Evolutionary conservation across 441 rosid species (phyloP).

Genomic region (Croton laevigatus): DNA sequence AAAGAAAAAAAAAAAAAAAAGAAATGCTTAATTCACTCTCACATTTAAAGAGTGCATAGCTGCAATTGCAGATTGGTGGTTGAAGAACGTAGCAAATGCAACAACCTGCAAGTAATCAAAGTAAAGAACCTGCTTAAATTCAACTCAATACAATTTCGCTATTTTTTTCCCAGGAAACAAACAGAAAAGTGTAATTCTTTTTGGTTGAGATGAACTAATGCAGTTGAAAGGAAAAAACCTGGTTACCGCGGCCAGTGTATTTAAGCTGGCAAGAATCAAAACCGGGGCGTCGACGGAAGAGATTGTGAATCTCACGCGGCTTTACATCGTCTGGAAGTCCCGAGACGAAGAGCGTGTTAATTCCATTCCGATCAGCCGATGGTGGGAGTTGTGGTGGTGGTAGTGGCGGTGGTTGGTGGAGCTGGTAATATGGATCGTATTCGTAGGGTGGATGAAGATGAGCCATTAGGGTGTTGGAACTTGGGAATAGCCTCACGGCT

Average conservation of each 20-base stretch:
- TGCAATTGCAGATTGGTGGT: constrained; percentile 66
- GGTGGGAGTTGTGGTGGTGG: constrained; percentile 15
- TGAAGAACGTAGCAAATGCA: constrained; percentile 81
- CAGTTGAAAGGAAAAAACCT: constrained; percentile 34
- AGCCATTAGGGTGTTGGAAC: background rate
- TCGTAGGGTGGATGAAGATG: constrained; percentile 42
- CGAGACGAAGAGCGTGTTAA: constrained; percentile 73
- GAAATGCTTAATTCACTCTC: constrained; percentile 32
- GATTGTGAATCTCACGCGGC: constrained; percentile 89
- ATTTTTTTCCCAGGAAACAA: constrained; percentile 12
- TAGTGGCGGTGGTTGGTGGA: constrained; percentile 20
- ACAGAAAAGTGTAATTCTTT: background rate
- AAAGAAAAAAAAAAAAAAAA: background rate
- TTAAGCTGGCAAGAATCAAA: constrained; percentile 81
- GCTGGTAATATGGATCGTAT: constrained; percentile 55
- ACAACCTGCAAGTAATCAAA: constrained; percentile 53
- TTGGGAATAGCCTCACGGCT: background rate
- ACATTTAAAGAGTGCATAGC: constrained; percentile 71
- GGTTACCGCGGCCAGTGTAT: constrained; percentile 87
- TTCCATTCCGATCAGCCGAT: constrained; percentile 32
- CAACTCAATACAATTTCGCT: background rate
- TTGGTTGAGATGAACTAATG: background rate
- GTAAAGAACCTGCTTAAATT: background rate
- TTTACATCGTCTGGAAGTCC: constrained; percentile 83
- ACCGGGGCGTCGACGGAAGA: constrained; percentile 68